Base-by-base conservation (phyloP, 306 rosid genomes). In the Quercus engelmannii region DNA sequence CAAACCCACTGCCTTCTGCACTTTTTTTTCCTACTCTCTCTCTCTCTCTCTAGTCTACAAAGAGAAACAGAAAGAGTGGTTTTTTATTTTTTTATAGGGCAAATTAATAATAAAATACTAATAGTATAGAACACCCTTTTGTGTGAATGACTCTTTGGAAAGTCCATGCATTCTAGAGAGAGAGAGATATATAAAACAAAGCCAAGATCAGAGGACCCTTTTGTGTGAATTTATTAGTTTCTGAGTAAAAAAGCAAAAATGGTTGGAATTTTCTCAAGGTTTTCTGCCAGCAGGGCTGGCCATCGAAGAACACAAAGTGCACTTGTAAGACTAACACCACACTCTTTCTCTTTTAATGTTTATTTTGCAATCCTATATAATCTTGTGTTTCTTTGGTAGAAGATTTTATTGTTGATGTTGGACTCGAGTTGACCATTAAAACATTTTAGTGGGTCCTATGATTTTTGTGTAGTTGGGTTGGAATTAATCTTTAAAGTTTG, bases 251-350 rank as follows among this genome's bases (percentile, higher is more conserved):
- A 14, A 69, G 38, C 54, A 79, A 73, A 19, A 6, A 93, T 95
- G 99, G 99, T 93, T 83, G 98, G 99, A 74, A 75, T 95, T 76
- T 95, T 95, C 90, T 95, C 99, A 3, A 89, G 94, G 85, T 93
- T 95, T 78, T 90, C 98, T 46, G 89, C 79, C 70, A 88, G 92
- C 80, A 90, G 91, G 82, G 80, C 81, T 63, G 83, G 81, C 30
- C 99, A 95, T 86, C 92, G 99, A 71, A 90, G 99, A n/a, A 90
- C 92, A 23, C 99, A 93, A 78, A 95, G 99, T 63, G 98, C 98
- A 13, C 68, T 95, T 58, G 99, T 95, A 87, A 89, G 92, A 82
- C 49, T 95, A 87, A 89, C 91, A 82, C 49, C 26, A 58, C 74
- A 70, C 18, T 15, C 57, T 76, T 65, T 75, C 54, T 55, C 49